Base-by-base conservation (phyloP, 2,329 filamentous ascomycete species). In the Botryotinia calthae region DNA sequence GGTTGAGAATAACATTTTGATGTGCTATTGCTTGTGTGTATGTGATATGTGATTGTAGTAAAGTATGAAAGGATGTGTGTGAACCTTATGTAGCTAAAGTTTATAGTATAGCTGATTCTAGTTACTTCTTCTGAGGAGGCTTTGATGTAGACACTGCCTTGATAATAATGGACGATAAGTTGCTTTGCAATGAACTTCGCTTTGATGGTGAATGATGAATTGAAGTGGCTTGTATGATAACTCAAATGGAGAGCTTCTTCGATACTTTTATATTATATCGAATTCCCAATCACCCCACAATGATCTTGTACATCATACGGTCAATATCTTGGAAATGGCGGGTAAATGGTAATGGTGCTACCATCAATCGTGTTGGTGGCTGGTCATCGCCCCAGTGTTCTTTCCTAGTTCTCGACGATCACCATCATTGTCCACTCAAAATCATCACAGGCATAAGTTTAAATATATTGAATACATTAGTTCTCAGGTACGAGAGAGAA, bases 1-100 rank as follows among this genome's bases (percentile, higher is more conserved):
- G 34, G 67, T 69, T 67, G 74, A 74, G 65, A 71, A 75, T 40
- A 71, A 37, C 74, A 75, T 75, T 63, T 44, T 66, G 63, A 31
- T 42, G 37, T 31, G 40, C 46, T 12, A 40, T 8, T n/a, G 14
- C 51, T n/a, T 28, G 46, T 20, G n/a, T 31, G 40, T 48, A 9
- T 58, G 31, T 54, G 48, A 10, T 20, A 14, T 62, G 54, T 16
- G 31, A 28, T 56, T 31, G n/a, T 22, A 22, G n/a, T 40, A 31
- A 25, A 6, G 34, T 42, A 37, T 18, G 28, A 16, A 63, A n/a
- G 63, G 42, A 51, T 54, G 18, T 66, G 8, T 22, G 22, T 65
- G 34, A 20, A 65, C 20, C 54, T 69, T 54, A 40, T 56, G 34
- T 42, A 42, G 12, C 28, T 56, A 8, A 8, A 40, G 22, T 20